Conservation (phyloP, 768 basidiomycete genomes). For the Mycena metata region DNA sequence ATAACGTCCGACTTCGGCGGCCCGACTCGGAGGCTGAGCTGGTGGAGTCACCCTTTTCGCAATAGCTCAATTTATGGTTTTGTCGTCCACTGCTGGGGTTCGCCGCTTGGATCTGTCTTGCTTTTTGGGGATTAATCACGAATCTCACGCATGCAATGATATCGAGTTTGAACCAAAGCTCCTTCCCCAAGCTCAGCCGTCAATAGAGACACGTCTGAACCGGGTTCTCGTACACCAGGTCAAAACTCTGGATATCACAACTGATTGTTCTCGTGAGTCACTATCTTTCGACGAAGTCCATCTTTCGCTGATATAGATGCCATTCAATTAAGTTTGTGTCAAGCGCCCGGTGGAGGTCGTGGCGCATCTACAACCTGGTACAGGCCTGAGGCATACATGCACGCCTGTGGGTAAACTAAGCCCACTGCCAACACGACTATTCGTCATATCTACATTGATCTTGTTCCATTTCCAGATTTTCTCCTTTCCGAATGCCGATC, state of each 20-base stretch:
- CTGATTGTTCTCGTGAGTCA: constrained; percentile 6
- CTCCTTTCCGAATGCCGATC: neutral
- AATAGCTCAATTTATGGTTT: too few species aligned
- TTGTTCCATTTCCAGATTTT: neutral
- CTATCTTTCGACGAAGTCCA: constrained; percentile 13
- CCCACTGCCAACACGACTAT: constrained; percentile 5
- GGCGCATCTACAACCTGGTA: neutral
- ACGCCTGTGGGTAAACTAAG: neutral
- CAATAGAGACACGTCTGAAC: too few species aligned
- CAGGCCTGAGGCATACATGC: neutral
- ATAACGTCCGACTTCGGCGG: too few species aligned
- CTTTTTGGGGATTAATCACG: too few species aligned
- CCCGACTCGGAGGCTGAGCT: too few species aligned
- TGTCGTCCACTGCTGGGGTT: too few species aligned
- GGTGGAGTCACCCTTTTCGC: too few species aligned
- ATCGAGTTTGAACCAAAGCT: too few species aligned
- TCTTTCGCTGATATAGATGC: constrained; percentile 11
- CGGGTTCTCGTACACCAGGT: neutral
- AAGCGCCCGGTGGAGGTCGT: neutral
- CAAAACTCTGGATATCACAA: neutral
- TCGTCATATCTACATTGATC: constrained; percentile 29
- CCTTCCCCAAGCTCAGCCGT: too few species aligned
- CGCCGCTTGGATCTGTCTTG: too few species aligned
- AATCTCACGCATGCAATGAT: too few species aligned
- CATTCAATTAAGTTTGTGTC: constrained; percentile 4